A percentile compares a stretch with the other conserved stretches of the same genome.
Evolutionary conservation across 164 flowering plant species (phyloP).

Genomic region (Paratinospora sagittata): DNA sequence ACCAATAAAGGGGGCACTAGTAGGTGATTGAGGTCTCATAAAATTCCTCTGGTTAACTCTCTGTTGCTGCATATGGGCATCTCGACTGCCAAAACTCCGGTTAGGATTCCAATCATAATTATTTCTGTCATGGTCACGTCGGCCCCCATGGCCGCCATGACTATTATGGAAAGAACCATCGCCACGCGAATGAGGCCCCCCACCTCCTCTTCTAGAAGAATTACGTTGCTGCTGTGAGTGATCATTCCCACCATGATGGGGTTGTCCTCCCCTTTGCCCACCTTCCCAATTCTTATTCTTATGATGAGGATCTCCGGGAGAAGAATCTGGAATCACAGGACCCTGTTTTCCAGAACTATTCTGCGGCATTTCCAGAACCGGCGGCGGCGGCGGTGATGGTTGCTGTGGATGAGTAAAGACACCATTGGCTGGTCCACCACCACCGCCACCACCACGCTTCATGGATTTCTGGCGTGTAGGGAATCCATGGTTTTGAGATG

Average conservation of each 20-base stretch:
- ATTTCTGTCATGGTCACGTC: constrained; percentile 66
- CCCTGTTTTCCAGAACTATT: constrained; percentile 23
- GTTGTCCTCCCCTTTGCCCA: constrained; percentile 43
- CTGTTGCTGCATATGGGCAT: constrained; percentile 37
- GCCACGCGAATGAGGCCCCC: constrained; percentile 47
- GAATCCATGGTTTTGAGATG: constrained; percentile 22
- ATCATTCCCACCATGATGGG: constrained; percentile 34
- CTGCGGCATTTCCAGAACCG: constrained; percentile 17
- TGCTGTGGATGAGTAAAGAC: constrained; percentile 26
- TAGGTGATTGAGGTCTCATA: constrained; percentile 24
- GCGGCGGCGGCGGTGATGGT: constrained; percentile 28
- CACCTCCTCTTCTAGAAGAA: constrained; percentile 43
- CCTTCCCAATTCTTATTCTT: constrained; percentile 33
- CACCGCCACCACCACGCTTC: constrained; percentile 37
- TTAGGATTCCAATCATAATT: constrained; percentile 42
- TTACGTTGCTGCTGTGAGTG: constrained; percentile 44
- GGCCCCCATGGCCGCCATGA: constrained; percentile 52
- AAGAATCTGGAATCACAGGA: constrained; percentile 27
- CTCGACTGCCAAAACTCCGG: constrained; percentile 42
- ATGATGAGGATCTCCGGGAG: constrained; percentile 35
- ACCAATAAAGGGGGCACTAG: constrained; percentile 27
- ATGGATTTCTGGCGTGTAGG: constrained; percentile 41
- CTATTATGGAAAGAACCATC: constrained; percentile 40
- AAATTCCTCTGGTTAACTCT: constrained; percentile 33
- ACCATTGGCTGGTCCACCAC: constrained; percentile 32